Conservation (phyloP, 2,329 filamentous ascomycete genomes). For the Apiospora koreana region DNA sequence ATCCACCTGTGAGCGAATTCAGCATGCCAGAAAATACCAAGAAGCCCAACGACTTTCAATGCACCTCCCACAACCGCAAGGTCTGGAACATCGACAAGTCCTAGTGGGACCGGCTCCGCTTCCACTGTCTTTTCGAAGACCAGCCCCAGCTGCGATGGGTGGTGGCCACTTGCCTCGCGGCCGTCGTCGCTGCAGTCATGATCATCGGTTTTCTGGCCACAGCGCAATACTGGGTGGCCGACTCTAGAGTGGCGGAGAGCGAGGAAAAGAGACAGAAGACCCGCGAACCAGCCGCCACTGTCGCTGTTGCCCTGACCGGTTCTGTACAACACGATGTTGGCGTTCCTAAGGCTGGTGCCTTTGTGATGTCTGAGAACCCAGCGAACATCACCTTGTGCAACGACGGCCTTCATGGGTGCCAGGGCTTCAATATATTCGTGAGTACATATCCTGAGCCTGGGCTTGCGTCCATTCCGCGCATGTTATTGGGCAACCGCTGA, state of each 20-base stretch:
- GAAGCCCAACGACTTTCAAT: conserved; percentile 14
- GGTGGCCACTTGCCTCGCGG: conserved; percentile 19
- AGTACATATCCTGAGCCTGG: background rate
- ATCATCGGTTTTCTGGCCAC: conserved; percentile 25
- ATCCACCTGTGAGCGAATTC: background rate
- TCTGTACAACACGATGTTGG: background rate
- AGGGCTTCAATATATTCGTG: conserved; percentile 8
- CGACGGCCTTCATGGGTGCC: conserved; percentile 19
- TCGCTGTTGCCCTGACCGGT: background rate
- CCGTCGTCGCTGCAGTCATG: conserved; percentile 22
- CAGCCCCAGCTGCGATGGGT: conserved; percentile 24
- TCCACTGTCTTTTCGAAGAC: conserved; percentile 20
- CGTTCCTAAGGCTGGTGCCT: background rate
- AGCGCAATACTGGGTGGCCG: conserved; percentile 24
- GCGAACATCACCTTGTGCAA: conserved; percentile 11
- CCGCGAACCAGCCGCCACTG: background rate
- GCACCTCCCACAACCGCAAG: conserved; percentile 20
- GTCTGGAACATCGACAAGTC: conserved; percentile 19
- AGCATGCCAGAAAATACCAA: conserved; percentile 3
- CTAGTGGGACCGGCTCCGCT: conserved; percentile 23
- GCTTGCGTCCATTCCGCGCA: background rate
- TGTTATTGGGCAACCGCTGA: background rate
- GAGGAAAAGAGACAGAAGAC: conserved; percentile 13
- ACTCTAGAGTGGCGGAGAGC: conserved; percentile 7
- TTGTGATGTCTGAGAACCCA: background rate